Percentiles rank a stretch among this genome's conserved stretches.
These are phyloP conservation scores for Thelonectria olida DNA, from an alignment of 2,329 filamentous ascomycete species.

Conservation along the genomic window DNA sequence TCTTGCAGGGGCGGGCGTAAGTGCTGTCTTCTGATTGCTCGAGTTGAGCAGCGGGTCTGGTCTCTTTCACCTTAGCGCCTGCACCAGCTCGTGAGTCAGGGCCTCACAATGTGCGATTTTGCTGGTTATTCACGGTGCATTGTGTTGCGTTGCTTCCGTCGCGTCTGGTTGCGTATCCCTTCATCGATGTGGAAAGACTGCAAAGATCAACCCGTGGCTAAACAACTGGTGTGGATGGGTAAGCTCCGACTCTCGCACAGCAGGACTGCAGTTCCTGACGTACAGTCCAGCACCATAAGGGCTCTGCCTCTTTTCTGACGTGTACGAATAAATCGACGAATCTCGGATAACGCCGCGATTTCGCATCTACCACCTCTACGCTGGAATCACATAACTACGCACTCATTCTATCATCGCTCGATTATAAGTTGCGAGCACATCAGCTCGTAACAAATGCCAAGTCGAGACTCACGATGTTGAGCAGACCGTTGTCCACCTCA, in stretches of 20 bases:
- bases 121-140: conserved; percentile 11
- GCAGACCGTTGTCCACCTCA: background rate
- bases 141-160: conserved; percentile 7
- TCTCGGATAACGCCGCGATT: conserved; percentile 18
- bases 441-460: conserved; percentile 5
- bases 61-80: conserved; percentile 34
- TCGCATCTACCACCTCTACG: background rate
- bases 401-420: background rate
- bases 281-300: too few relatives aligned
- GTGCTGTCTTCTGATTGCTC: conserved; percentile 34
- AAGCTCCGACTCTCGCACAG: conserved; percentile 15
- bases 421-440: background rate
- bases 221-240: conserved; percentile 15
- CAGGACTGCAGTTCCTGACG: conserved; percentile 13
- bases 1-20: conserved; percentile 26
- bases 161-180: background rate
- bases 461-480: too few relatives aligned
- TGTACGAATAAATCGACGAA: background rate
- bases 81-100: conserved; percentile 22
- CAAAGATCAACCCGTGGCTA: conserved; percentile 11
- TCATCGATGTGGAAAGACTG: background rate
- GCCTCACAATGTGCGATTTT: conserved; percentile 26
- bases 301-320: background rate
- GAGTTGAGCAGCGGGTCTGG: conserved; percentile 32
- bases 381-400: background rate